Conservation (phyloP, 495 filamentous ascomycete genomes). For the Glutinoglossum americanum region DNA sequence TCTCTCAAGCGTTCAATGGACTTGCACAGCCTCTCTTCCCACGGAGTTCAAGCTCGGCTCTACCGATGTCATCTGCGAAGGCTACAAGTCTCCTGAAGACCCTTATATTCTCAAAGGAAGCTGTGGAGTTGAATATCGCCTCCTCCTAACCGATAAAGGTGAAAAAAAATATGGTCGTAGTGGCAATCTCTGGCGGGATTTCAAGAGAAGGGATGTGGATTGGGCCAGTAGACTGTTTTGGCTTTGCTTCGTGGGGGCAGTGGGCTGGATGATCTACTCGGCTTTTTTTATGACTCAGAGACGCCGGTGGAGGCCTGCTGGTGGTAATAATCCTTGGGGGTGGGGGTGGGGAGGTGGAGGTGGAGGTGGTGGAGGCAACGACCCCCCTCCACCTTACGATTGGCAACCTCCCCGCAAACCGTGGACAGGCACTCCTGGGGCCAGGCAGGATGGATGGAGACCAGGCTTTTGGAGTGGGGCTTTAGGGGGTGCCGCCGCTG, state of each 20-base stretch:
- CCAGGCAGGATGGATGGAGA: too few relatives aligned
- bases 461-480: too few relatives aligned
- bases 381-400: too few relatives aligned
- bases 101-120: slow-evolving; percentile 68
- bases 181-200: slow-evolving; percentile 8
- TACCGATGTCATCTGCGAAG: slow-evolving; percentile 88
- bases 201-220: slow-evolving; percentile 6
- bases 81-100: slow-evolving; percentile 55
- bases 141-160: slow-evolving; percentile 63
- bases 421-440: too few relatives aligned
- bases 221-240: slow-evolving; percentile 15
- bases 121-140: slow-evolving; percentile 81
- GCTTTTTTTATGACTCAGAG: slow-evolving; percentile 8
- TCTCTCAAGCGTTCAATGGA: slow-evolving; percentile 63
- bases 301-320: slow-evolving; percentile 14
- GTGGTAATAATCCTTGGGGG: slow-evolving; percentile 16
- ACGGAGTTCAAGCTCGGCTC: slow-evolving; percentile 67
- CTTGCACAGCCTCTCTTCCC: slow-evolving; percentile 61
- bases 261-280: slow-evolving; percentile 28
- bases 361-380: too few relatives aligned
- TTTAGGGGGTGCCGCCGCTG: too few relatives aligned
- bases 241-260: slow-evolving; percentile 21
- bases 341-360: too few relatives aligned
- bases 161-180: slow-evolving; percentile 33
- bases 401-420: too few relatives aligned